Conservation (phyloP, 2,329 filamentous ascomycete genomes). For the Dactylellina sp. region DNA sequence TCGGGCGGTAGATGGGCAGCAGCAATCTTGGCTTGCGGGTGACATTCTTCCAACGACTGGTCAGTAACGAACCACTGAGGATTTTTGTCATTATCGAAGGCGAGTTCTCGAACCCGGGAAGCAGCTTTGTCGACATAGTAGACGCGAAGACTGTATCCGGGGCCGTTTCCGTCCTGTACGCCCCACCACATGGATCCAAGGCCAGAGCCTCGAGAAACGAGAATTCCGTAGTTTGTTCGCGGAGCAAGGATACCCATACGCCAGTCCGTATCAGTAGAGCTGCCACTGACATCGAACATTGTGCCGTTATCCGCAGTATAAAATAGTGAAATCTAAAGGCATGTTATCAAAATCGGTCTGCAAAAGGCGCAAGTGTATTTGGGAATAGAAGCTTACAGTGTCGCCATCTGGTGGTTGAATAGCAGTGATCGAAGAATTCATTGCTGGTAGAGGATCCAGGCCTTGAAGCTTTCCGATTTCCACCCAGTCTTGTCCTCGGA, state of each 20-base stretch:
- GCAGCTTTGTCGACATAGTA: conserved; percentile 54
- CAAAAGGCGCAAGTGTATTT: not conserved
- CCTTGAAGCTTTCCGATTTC: conserved; percentile 50
- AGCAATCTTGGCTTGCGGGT: conserved; percentile 38
- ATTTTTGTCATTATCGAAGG: conserved; percentile 39
- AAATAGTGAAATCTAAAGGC: conserved; percentile 40
- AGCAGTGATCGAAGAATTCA: conserved; percentile 45
- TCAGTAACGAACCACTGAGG: conserved; percentile 49
- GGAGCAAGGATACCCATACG: conserved; percentile 36
- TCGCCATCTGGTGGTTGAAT: conserved; percentile 41
- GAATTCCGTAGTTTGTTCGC: conserved; percentile 43
- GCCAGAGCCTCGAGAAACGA: conserved; percentile 42
- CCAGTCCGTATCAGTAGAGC: conserved; percentile 25
- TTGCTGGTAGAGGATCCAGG: conserved; percentile 29
- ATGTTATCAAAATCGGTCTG: not conserved
- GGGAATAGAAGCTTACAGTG: conserved; percentile 19
- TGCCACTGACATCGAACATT: conserved; percentile 38
- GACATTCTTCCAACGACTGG: conserved; percentile 33
- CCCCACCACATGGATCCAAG: conserved; percentile 49
- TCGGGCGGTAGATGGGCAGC: conserved; percentile 40
- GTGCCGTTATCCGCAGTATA: conserved; percentile 48
- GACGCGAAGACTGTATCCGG: conserved; percentile 36
- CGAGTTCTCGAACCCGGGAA: conserved; percentile 40
- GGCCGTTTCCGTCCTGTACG: conserved; percentile 18
- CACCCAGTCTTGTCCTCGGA: conserved; percentile 31